Conservation (phyloP, 2,329 filamentous ascomycete species). For the Trichoderma koningii region DNA sequence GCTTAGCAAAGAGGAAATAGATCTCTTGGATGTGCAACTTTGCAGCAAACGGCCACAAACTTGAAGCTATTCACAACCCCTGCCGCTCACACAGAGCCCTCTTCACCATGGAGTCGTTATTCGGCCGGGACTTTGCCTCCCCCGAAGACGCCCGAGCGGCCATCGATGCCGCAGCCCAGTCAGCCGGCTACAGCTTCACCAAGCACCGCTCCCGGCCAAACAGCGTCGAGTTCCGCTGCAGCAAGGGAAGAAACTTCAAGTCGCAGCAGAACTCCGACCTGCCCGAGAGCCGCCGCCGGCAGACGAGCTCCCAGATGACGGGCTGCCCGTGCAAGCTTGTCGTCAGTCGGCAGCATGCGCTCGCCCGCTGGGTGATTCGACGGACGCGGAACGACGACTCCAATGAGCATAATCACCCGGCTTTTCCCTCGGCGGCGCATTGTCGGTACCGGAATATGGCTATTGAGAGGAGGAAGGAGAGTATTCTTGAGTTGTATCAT, state of each 20-base stretch:
- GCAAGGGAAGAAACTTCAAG: neutral
- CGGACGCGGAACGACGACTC: neutral
- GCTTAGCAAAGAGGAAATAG: too few species aligned
- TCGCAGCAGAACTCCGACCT: neutral
- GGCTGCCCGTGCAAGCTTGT: constrained; percentile 5
- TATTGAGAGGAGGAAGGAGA: neutral
- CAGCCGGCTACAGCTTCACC: neutral
- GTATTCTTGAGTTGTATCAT: neutral
- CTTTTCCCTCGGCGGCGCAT: neutral
- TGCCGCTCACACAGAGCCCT: fast-evolving
- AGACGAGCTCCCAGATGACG: constrained; percentile 3
- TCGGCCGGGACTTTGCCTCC: neutral
- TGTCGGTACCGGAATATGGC: neutral
- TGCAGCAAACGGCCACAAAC: too few species aligned
- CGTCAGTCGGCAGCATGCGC: neutral
- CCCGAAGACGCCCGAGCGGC: neutral
- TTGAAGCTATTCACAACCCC: neutral
- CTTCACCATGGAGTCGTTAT: neutral
- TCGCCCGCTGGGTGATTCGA: neutral
- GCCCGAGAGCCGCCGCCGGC: neutral
- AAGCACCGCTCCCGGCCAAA: constrained; percentile 1
- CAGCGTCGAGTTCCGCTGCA: neutral
- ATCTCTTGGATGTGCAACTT: too few species aligned
- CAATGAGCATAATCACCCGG: constrained; percentile 2
- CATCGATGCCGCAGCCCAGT: constrained; percentile 1